Evolutionary conservation across 257 asterid genomes (phyloP).

Genomic region (Solanum ossicruentum): DNA sequence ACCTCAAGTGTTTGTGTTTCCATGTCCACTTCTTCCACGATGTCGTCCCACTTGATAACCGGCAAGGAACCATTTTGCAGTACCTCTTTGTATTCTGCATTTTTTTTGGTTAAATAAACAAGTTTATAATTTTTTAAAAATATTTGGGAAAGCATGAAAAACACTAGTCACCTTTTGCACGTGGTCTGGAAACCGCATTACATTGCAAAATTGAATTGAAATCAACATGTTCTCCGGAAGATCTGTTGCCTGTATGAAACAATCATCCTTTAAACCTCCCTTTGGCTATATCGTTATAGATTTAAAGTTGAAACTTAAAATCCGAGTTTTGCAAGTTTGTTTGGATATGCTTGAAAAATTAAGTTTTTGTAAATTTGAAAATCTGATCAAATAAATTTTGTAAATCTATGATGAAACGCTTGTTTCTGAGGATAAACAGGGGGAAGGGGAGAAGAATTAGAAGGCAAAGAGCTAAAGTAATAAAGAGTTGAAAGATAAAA

Average conservation of each 20-base stretch:
- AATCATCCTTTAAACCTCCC: too few species aligned
- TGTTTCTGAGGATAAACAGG: too few species aligned
- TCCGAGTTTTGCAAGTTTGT: too few species aligned
- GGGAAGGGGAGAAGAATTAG: too few species aligned
- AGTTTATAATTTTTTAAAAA: neutral
- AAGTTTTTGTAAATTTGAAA: too few species aligned
- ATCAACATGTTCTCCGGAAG: neutral
- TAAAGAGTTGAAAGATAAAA: too few species aligned
- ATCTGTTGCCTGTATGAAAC: constrained; percentile 16
- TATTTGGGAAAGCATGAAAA: neutral
- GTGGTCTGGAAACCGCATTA: constrained; percentile 33
- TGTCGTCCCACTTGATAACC: constrained; percentile 39
- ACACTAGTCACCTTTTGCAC: constrained; percentile 27
- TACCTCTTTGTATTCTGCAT: constrained; percentile 32
- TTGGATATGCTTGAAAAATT: neutral
- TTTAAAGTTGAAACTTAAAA: neutral
- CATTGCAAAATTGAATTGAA: constrained; percentile 18
- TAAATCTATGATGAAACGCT: neutral
- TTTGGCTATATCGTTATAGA: too few species aligned
- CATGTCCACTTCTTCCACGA: constrained; percentile 27
- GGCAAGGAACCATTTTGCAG: constrained; percentile 32
- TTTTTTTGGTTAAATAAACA: neutral
- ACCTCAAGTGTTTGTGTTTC: constrained; percentile 23
- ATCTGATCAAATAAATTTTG: neutral
- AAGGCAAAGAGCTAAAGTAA: too few species aligned